These are phyloP conservation scores for Trypanosoma cruzi DNA, from an alignment of 208 protist genomes.

Conservation along the genomic window DNA sequence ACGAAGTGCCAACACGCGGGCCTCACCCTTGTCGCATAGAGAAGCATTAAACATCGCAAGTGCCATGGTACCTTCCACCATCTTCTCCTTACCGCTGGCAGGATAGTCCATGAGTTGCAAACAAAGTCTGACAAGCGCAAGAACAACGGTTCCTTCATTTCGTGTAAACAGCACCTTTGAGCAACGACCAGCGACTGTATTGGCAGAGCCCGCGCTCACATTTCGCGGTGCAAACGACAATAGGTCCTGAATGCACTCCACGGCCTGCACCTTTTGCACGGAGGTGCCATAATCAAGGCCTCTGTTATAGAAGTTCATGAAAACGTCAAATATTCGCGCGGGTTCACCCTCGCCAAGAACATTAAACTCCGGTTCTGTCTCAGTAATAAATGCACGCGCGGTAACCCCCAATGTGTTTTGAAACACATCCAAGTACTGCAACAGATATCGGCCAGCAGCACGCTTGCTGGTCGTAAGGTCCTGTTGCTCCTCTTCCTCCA, in stretches of 20 bases:
- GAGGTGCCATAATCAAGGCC: slow-evolving; percentile 88
- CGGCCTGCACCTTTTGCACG: slow-evolving; percentile 84
- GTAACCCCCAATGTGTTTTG: slow-evolving; percentile 61
- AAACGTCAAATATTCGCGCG: slow-evolving; percentile 69
- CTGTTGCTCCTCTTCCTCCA: slow-evolving; percentile 73
- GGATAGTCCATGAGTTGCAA: slow-evolving; percentile 84
- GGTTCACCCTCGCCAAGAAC: slow-evolving; percentile 79
- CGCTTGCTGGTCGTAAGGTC: slow-evolving; percentile 85
- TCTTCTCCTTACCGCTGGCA: slow-evolving; percentile 88
- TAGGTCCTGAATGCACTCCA: slow-evolving; percentile 91
- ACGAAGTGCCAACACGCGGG: slow-evolving; percentile 73
- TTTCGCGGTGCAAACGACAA: slow-evolving; percentile 74
- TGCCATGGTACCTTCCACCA: slow-evolving; percentile 90
- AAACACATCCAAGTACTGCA: slow-evolving; percentile 82
- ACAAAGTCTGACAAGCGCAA: slow-evolving; percentile 82
- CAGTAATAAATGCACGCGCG: slow-evolving; percentile 60
- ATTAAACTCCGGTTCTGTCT: slow-evolving; percentile 56
- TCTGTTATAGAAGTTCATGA: slow-evolving; percentile 89
- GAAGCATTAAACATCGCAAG: slow-evolving; percentile 90
- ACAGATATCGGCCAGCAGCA: slow-evolving; percentile 75
- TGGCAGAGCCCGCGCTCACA: slow-evolving; percentile 65
- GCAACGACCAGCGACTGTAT: slow-evolving; percentile 88
- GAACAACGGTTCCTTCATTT: slow-evolving; percentile 85
- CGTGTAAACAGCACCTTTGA: slow-evolving; percentile 92
- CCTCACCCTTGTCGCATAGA: slow-evolving; percentile 83